Conservation (phyloP, 352 stramenopile genomes). For the Phytopythium boreale region DNA sequence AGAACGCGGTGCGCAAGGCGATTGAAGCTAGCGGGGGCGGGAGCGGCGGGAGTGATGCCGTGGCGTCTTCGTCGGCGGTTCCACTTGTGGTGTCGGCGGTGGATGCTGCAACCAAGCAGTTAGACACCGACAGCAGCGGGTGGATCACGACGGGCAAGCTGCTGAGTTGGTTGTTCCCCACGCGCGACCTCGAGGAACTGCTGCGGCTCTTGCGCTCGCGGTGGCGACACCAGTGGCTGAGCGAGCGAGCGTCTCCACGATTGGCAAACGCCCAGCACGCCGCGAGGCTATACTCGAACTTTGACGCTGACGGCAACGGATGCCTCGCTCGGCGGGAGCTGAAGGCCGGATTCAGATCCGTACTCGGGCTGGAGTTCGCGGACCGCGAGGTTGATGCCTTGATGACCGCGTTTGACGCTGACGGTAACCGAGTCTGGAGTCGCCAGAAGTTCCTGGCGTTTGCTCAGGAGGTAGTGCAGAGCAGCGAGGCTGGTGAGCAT, state of each 20-base stretch:
- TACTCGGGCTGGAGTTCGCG: conserved; percentile 36
- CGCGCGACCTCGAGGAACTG: conserved; percentile 65
- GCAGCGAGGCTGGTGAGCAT: background rate
- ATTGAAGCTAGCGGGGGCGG: conserved; percentile 10
- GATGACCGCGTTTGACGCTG: conserved; percentile 50
- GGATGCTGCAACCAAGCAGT: conserved; percentile 18
- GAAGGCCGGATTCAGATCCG: conserved; percentile 30
- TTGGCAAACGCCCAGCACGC: background rate
- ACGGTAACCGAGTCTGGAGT: conserved; percentile 53
- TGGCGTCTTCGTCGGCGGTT: conserved; percentile 11
- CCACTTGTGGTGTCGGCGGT: background rate
- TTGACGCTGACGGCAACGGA: conserved; percentile 61
- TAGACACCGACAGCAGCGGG: conserved; percentile 58
- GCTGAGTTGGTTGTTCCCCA: conserved; percentile 42
- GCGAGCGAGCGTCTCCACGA: background rate
- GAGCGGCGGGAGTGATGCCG: background rate
- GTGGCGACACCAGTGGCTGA: conserved; percentile 23
- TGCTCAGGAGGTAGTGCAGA: conserved; percentile 2
- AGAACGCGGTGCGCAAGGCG: conserved; percentile 36
- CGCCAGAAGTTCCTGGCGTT: conserved; percentile 46
- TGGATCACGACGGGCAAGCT: conserved; percentile 70
- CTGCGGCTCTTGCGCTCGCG: conserved; percentile 27
- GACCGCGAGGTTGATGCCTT: conserved; percentile 38
- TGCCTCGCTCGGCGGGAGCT: conserved; percentile 55
- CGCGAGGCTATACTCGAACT: conserved; percentile 35